These are phyloP conservation scores for Eucalyptus regnans DNA, from an alignment of 345 rosid species.

Conservation along the genomic window DNA sequence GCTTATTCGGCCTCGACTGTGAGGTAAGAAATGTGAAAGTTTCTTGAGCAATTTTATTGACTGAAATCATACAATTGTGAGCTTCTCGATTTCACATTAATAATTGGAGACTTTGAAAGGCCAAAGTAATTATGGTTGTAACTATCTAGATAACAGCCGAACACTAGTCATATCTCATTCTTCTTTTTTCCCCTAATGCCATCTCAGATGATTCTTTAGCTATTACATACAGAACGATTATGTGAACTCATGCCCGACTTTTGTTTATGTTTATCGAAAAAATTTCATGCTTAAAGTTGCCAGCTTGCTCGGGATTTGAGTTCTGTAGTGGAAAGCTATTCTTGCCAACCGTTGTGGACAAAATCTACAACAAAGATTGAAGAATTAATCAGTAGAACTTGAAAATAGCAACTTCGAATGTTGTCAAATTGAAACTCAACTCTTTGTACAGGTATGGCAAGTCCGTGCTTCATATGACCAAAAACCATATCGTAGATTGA, in stretches of 20 bases:
- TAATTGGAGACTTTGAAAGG: not conserved
- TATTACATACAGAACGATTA: not conserved
- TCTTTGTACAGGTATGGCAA: conserved; percentile 70
- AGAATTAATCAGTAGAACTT: not conserved
- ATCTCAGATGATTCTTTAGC: not conserved
- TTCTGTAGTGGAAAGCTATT: not conserved
- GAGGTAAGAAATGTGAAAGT: conserved; percentile 35
- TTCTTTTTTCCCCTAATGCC: not conserved
- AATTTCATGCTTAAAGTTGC: not conserved
- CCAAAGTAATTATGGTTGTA: not conserved
- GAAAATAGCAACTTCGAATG: not conserved
- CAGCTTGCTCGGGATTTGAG: not conserved
- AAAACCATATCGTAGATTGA: conserved; percentile 85
- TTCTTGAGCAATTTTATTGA: not conserved
- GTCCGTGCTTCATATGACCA: conserved; percentile 88
- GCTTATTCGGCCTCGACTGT: conserved; percentile 66
- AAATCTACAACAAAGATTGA: not conserved
- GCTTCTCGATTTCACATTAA: not conserved
- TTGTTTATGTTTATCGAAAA: not conserved
- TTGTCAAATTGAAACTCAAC: not conserved
- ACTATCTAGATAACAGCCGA: not conserved
- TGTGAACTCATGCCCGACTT: not conserved
- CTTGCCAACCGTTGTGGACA: not conserved
- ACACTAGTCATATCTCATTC: not conserved
- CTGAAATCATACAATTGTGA: not conserved